phyloP scores from a whole-genome alignment of 805 yeast species.

The Suhomyces canberraensis region DNA sequence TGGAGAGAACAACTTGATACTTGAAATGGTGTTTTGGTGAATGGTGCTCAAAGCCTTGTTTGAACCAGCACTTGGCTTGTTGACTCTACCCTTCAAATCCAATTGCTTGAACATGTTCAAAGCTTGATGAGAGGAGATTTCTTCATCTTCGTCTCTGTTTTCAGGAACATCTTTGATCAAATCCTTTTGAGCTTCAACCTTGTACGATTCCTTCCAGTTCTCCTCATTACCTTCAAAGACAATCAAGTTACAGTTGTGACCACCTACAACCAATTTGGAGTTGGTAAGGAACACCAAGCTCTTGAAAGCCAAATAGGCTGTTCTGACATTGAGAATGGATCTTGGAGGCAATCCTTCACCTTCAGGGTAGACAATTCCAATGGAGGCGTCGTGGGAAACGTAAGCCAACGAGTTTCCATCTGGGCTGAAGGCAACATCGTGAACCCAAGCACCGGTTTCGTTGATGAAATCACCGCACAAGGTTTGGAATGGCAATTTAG shows the following conservation, averaged over 20 bases:
- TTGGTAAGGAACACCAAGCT: constrained; percentile 69
- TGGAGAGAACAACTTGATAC: constrained; percentile 48
- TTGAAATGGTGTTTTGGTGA: constrained; percentile 87
- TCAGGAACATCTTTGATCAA: constrained; percentile 46
- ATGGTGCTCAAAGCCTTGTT: constrained; percentile 58
- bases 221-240: constrained; percentile 68
- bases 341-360: constrained; percentile 64
- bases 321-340: constrained; percentile 55
- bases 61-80: constrained; percentile 34
- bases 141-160: constrained; percentile 43
- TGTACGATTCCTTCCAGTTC: constrained; percentile 60
- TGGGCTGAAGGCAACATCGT: constrained; percentile 83
- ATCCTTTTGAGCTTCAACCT: constrained; percentile 50
- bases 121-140: constrained; percentile 68
- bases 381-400: constrained; percentile 83
- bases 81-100: constrained; percentile 86
- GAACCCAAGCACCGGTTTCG: constrained; percentile 84
- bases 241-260: constrained; percentile 88
- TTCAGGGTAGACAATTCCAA: constrained; percentile 74
- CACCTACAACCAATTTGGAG: constrained; percentile 75
- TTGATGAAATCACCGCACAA: constrained; percentile 74
- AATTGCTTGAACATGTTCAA: constrained; percentile 92
- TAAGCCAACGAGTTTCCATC: constrained; percentile 74
- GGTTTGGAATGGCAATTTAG: constrained; percentile 90
- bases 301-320: constrained; percentile 76